Conservation (phyloP, 2,329 filamentous ascomycete species). For the Pseudocercospora macadamiae region DNA sequence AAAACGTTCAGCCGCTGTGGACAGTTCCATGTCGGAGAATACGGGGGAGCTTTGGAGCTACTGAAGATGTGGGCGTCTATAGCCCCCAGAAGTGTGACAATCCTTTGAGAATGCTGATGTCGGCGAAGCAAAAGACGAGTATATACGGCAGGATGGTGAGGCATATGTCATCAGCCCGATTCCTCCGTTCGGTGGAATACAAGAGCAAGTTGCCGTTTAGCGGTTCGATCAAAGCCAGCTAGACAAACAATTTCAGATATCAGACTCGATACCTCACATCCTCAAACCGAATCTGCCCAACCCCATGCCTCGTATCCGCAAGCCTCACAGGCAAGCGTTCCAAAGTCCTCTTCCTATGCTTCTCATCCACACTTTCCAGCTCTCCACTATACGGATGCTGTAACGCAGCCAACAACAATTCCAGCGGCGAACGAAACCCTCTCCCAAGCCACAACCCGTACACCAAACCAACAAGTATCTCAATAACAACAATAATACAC, state of each 20-base stretch:
- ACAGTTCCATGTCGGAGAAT: background rate
- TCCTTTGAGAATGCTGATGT: background rate
- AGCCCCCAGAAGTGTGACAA: background rate
- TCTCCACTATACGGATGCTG: slow-evolving; percentile 28
- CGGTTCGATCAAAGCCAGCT: too few species aligned
- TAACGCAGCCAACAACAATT: slow-evolving; percentile 31
- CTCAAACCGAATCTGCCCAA: slow-evolving; percentile 23
- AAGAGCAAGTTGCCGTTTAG: too few species aligned
- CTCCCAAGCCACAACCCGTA: slow-evolving; percentile 11
- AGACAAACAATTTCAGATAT: too few species aligned
- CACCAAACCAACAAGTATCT: slow-evolving; percentile 10
- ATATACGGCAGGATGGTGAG: too few species aligned
- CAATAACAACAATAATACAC: slow-evolving; percentile 26
- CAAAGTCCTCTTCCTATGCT: slow-evolving; percentile 23
- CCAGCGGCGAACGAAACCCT: slow-evolving; percentile 18
- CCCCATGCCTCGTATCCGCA: slow-evolving; percentile 6
- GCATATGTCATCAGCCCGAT: too few species aligned
- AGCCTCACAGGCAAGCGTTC: slow-evolving; percentile 25
- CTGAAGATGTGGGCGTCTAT: background rate
- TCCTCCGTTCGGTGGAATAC: too few species aligned
- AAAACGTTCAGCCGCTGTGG: background rate
- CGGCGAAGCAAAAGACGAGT: too few species aligned
- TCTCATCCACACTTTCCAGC: slow-evolving; percentile 21
- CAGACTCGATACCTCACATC: background rate
- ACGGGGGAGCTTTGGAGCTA: background rate